Percentiles rank a stretch among this genome's conserved stretches.
phyloP scores from a whole-genome alignment of 1,284 basidiomycete genomes.

The Vanrija humicola region DNA sequence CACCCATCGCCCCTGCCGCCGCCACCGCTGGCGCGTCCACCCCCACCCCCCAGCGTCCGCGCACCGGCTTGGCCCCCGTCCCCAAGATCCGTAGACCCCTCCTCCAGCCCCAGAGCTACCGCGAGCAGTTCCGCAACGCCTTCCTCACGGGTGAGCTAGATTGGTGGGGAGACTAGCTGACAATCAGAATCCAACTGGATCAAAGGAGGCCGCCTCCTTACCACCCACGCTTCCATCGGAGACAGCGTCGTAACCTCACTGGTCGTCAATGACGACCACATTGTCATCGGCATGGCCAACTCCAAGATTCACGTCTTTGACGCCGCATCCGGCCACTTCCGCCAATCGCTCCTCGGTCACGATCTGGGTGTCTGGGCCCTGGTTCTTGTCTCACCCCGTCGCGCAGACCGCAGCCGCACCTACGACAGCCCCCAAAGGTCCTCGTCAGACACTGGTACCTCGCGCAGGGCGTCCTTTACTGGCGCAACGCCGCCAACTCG shows the following conservation, averaged over 20 bases:
- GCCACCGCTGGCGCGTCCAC: neutral
- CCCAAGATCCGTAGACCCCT: conserved; percentile 2
- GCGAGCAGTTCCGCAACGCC: conserved; percentile 18
- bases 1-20: neutral
- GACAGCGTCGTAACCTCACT: conserved; percentile 79
- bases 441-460: conserved; percentile 28
- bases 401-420: neutral
- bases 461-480: conserved; percentile 7
- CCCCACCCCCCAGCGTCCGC: neutral
- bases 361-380: conserved; percentile 90
- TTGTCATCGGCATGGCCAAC: conserved; percentile 87
- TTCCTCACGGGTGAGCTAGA: conserved; percentile 12
- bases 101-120: conserved; percentile 7
- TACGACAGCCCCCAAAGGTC: conserved; percentile 18
- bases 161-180: no score
- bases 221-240: conserved; percentile 65
- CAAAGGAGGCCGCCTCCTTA: conserved; percentile 69
- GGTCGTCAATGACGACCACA: conserved; percentile 77
- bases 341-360: conserved; percentile 77
- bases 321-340: conserved; percentile 70
- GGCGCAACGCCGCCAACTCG: neutral
- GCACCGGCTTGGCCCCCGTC: no score
- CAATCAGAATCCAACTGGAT: conserved; percentile 76
- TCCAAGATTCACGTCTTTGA: conserved; percentile 84
- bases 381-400: conserved; percentile 56